These are phyloP conservation scores for Paecilomyces niveus DNA, from an alignment of 2,329 filamentous ascomycete genomes.

Conservation along the genomic window DNA sequence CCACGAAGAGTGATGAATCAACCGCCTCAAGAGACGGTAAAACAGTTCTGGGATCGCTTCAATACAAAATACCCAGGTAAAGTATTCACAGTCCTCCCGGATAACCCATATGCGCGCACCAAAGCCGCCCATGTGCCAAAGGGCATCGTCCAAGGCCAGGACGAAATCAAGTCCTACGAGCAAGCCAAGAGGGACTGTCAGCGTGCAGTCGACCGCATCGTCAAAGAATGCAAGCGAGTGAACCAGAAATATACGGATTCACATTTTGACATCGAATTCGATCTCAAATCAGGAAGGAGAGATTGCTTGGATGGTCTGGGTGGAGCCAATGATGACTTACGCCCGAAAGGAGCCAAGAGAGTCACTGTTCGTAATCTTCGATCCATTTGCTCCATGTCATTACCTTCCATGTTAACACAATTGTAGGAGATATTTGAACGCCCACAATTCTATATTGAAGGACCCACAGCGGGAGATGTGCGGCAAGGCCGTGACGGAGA, in stretches of 20 bases:
- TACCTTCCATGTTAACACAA: conserved; percentile 1
- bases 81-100: conserved; percentile 63
- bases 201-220: conserved; percentile 52
- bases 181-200: conserved; percentile 63
- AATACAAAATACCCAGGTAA: conserved; percentile 65
- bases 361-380: conserved; percentile 43
- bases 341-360: conserved; percentile 67
- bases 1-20: conserved; percentile 41
- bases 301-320: conserved; percentile 48
- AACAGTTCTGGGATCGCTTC: conserved; percentile 68
- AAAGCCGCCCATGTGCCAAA: conserved; percentile 51
- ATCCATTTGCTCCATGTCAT: conserved; percentile 7
- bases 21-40: conserved; percentile 60
- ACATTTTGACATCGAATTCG: conserved; percentile 78
- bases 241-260: conserved; percentile 83
- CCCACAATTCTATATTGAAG: conserved; percentile 70
- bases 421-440: conserved; percentile 67
- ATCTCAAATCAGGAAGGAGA: conserved; percentile 54
- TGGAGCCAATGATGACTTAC: conserved; percentile 30
- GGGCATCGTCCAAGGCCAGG: conserved; percentile 48
- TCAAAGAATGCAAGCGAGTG: conserved; percentile 60
- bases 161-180: conserved; percentile 62
- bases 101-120: conserved; percentile 57
- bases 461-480: conserved; percentile 69
- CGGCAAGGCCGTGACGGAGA: conserved; percentile 72